Evolutionary conservation across 2,329 filamentous ascomycete species (phyloP), one percentile per base, ranked within the genome.

Genomic region (Metarhizium rileyi): DNA sequence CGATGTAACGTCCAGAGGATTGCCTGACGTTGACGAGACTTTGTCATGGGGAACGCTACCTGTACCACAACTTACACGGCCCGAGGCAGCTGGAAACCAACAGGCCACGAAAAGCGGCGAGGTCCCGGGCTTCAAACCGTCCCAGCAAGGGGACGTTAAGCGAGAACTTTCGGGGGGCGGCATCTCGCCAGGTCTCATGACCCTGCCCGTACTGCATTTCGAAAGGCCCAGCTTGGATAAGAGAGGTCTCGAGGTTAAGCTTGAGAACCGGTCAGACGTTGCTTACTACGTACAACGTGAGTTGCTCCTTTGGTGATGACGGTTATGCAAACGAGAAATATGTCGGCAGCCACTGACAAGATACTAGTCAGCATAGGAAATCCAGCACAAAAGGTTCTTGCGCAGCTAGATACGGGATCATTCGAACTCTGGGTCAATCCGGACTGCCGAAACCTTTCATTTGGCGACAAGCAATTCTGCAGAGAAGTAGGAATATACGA

Each of bases 371-470:
- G 69, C 51, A 73, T 81, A 45, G 78, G 78, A 44, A 78, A 70
- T 3, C 78, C 78, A 14, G 64, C 71, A 1, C 77, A 81, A 54
- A 57, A 68, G 2, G 70, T 80, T 46, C 75, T 68, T 50, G 74
- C 78, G 10, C 76, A 79, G 58, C 61, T 81, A 49, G 78, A 81
- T 59, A 81, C 78, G 0, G 77, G 78, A 43, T 80, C 76, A 9
- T 80, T 78, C 55, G 77, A 81, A 64, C 67, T 81, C 28, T 81
- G 77, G 77, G 73, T 80, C 6, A 87, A 88, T 57, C 75, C 80
- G 0, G 72, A 75, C 46, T 79, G 75, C 57, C 76, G 73, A 7
- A 60, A 60, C 2, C 66, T 84, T 16, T 53, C 60, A 9, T 51
- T 57, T 7, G 55, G 66, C 4, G 72, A 77, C 53, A 57, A 63